Evolutionary conservation across 768 basidiomycete species (phyloP), one percentile per base, ranked within the genome.

Genomic region (Leucosporidium scottii): DNA sequence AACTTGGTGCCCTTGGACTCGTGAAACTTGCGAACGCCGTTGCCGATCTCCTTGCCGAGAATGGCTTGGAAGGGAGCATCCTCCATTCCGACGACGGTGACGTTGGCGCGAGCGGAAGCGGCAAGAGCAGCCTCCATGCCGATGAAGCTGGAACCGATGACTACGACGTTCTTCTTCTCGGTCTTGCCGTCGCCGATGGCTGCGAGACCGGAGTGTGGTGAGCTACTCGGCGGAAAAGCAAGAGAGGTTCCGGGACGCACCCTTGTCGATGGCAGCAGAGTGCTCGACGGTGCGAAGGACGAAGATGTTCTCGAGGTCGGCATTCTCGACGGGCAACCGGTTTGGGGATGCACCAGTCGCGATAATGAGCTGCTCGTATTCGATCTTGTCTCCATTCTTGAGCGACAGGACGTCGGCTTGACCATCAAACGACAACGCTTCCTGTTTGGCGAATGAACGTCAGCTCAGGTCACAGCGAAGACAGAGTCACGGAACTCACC

Each of bases 111-210:
- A 73, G 85, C 85, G 12, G 84, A 78, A 3, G 88, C 78, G 0
- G 90, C 88, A n/a, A 81, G 82, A 10, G 90, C 90, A n/a, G 91
- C 81, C 77, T 93, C 90, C 90, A 96, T 90, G 64, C 88, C 85
- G 74, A 96, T 96, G 80, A 93, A 96, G 20, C 88, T 90, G 59
- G 86, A 88, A 3, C 93, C 93, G 70, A 94, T 87, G 18, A 93
- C 84, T 39, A 91, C 90, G 67, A 88, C 77, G 59, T 82, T 81
- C 78, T 91, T 89, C 87, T 78, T 88, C 50, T 57, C 58, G 28
- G 62, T 61, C 56, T 66, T 65, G 59, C 62, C 61, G 27, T 66
- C 59, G 20, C 70, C 73, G 25, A 75, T 56, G 9, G 67, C 74
- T 12, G 67, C 36, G 15, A 3, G 27, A 1, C 25, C 21, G n/a